Percentiles rank a stretch among this genome's conserved stretches.
phyloP scores from a whole-genome alignment of 1,284 basidiomycete genomes.

The Ceratobasidium papillatum region DNA sequence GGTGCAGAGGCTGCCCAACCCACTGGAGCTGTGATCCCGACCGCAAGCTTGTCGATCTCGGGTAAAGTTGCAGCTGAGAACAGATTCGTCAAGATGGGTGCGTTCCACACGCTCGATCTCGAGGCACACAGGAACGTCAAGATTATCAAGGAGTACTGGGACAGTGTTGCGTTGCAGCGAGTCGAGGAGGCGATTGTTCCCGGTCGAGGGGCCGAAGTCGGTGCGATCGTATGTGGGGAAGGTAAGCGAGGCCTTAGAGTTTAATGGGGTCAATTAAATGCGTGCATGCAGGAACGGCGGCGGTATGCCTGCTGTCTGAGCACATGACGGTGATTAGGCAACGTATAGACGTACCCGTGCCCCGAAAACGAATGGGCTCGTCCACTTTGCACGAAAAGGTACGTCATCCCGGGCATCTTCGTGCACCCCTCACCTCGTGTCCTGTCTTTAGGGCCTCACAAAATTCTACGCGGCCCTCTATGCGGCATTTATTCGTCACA shows the following conservation, averaged over 20 bases:
- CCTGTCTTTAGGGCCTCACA: slow-evolving; percentile 61
- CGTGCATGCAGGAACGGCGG: slow-evolving; percentile 73
- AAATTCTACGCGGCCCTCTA: slow-evolving; percentile 90
- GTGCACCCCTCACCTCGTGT: background rate
- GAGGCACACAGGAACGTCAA: slow-evolving; percentile 92
- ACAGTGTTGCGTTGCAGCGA: slow-evolving; percentile 83
- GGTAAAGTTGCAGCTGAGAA: slow-evolving; percentile 93
- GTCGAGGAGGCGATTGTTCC: slow-evolving; percentile 89
- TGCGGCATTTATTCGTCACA: slow-evolving; percentile 87
- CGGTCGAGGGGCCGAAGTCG: slow-evolving; percentile 95
- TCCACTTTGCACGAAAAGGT: slow-evolving; percentile 86
- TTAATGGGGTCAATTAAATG: slow-evolving; percentile 1
- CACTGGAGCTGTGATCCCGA: slow-evolving; percentile 50
- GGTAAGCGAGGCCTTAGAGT: slow-evolving; percentile 53
- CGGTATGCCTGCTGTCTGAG: slow-evolving; percentile 92
- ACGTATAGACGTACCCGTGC: slow-evolving; percentile 89
- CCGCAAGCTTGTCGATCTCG: slow-evolving; percentile 83
- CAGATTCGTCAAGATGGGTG: slow-evolving; percentile 90
- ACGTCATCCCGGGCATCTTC: slow-evolving; percentile 24
- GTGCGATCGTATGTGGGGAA: slow-evolving; percentile 95
- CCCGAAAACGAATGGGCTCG: slow-evolving; percentile 87
- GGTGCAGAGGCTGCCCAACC: slow-evolving; percentile 52
- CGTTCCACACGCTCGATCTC: slow-evolving; percentile 95
- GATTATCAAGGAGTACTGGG: slow-evolving; percentile 92
- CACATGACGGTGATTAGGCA: slow-evolving; percentile 97